Evolutionary conservation across 805 yeast species (phyloP).

Genomic region (Monosporozyma aquatica): DNA sequence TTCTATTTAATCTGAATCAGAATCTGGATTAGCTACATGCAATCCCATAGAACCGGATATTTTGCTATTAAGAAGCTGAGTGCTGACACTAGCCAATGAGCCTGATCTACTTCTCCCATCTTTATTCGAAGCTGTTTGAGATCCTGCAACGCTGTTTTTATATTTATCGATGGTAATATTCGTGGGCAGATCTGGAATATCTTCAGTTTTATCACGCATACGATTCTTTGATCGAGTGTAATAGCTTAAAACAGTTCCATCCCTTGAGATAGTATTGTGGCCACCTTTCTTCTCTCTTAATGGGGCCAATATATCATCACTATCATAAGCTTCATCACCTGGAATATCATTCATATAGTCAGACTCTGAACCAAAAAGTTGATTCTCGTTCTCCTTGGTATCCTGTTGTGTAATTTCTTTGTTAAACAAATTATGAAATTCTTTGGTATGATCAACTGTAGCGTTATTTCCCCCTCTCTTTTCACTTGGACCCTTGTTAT

Average conservation of each 20-base stretch:
- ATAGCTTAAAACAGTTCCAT: constrained; percentile 27
- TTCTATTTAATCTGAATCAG: constrained; percentile 21
- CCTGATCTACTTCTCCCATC: constrained; percentile 1
- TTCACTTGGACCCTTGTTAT: constrained; percentile 4
- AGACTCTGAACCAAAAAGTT: constrained; percentile 1
- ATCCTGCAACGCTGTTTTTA: constrained; percentile 1
- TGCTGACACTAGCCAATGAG: constrained; percentile 7
- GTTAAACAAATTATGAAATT: constrained; percentile 25
- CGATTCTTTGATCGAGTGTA: constrained; percentile 25
- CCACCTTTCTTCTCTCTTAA: constrained; percentile 16
- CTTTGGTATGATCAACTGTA: constrained; percentile 27
- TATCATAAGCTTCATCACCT: constrained; percentile 31
- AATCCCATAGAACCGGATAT: constrained; percentile 14
- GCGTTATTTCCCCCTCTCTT: constrained; percentile 5
- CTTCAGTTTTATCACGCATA: constrained; percentile 11
- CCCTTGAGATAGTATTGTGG: constrained; percentile 13
- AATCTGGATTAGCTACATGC: constrained; percentile 27
- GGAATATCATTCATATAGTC: constrained; percentile 28
- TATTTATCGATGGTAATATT: constrained; percentile 16
- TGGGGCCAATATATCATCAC: constrained; percentile 30
- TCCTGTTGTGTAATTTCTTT: constrained; percentile 11
- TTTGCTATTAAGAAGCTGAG: constrained; percentile 5
- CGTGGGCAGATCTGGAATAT: constrained; percentile 12
- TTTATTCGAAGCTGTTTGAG: neutral
- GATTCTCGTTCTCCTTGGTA: constrained; percentile 9